Base-by-base conservation (phyloP, 2,329 filamentous ascomycete genomes). In the Colletotrichum phormii region DNA sequence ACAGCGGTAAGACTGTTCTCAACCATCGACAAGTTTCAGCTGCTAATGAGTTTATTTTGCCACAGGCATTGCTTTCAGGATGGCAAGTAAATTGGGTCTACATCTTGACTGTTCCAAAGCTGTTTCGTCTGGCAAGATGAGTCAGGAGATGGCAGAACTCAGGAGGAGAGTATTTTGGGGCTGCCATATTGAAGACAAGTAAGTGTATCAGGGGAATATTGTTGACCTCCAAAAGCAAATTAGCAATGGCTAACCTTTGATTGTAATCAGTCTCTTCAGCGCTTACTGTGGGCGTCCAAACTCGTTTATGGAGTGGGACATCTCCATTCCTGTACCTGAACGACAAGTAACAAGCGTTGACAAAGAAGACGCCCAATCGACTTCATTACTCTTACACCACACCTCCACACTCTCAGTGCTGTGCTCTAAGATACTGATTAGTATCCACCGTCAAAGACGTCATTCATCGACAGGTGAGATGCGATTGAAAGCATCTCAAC, bases 121-220 rank as follows among this genome's bases (percentile, higher is more conserved):
- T 18, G n/a, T 73, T 12, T 18, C 54, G 4, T 61, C 67, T 9
- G 60, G 66, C 1, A 46, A 53, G 18, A 71, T 73, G 60, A 57
- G 13, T 18, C 9, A 29, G 0, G 66, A 73, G 0, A 18, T 57
- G 22, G 71, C 71, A 2, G 37, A 29, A 13, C 51, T 71, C 9
- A 55, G 71, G 26, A 46, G 61, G 4, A 70, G 55, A 15, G 71
- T 73, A 4, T 73, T 73, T 9, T 73, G 71, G 71, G 71, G 65
- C 3, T 73, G 71, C 7, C 35, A 71, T 22, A 11, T 59, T 4
- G 60, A 64, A 33, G 71, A 73, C 29, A 64, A 53, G 71, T 73
- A 4, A 53, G 64, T 63, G 1, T 5, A 12, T n/a, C 6, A 11
- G 6, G 2, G 9, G 4, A 7, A 5, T 9, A 22, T 5, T 15